phyloP scores from a whole-genome alignment of 176 grass and related monocot genomes.

The Oryza glaberrima region DNA sequence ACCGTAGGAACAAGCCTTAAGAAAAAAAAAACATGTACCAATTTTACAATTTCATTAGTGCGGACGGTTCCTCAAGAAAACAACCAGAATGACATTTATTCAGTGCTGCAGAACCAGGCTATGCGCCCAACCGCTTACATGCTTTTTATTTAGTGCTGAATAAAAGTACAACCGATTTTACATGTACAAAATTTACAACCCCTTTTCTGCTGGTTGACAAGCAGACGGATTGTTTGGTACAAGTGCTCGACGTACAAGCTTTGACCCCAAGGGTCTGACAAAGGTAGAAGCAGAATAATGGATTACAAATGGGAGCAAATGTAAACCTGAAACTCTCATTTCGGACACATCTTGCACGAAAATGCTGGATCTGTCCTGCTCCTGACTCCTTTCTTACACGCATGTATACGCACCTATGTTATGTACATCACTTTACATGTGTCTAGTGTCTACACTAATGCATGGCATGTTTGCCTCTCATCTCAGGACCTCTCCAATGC shows the following conservation, averaged over 20 bases:
- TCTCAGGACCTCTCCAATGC: background rate
- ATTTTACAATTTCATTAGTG: no score
- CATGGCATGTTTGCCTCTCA: constrained; percentile 5
- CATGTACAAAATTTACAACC: no score
- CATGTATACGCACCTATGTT: constrained; percentile 7
- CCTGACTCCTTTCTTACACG: constrained; percentile 7
- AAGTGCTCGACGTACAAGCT: background rate
- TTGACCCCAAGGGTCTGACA: background rate
- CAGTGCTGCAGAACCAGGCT: no score
- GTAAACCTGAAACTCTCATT: constrained; percentile 1
- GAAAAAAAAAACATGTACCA: no score
- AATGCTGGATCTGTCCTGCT: background rate
- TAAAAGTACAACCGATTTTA: no score
- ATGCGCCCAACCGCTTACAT: no score
- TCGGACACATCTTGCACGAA: constrained; percentile 8
- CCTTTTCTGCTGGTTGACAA: no score
- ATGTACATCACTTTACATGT: constrained; percentile 27
- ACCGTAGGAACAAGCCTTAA: no score
- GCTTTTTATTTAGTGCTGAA: no score
- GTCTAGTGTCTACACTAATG: background rate
- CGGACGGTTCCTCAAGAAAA: no score
- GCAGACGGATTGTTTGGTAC: no score
- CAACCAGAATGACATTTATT: no score
- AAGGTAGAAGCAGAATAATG: background rate
- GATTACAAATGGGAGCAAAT: background rate